Evolutionary conservation across 2,329 filamentous ascomycete species (phyloP).

Genomic region (Alternaria gaisen): DNA sequence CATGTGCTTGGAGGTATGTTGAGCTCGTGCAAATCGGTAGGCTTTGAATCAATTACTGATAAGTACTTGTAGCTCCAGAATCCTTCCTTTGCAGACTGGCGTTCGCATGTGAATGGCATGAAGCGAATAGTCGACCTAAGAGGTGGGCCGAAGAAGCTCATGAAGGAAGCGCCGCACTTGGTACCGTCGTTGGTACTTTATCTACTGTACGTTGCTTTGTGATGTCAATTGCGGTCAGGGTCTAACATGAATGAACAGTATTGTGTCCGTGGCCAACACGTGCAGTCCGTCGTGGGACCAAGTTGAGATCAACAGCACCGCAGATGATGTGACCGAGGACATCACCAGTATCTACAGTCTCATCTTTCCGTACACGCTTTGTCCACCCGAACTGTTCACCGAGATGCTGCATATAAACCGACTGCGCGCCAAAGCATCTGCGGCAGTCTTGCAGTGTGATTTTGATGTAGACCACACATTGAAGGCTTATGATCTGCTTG

Average conservation of each 20-base stretch:
- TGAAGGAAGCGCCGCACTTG: conserved; percentile 28
- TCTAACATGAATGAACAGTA: conserved; percentile 22
- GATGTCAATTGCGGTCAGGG: background rate
- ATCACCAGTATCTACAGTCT: conserved; percentile 32
- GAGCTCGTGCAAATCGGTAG: no score
- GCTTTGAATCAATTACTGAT: background rate
- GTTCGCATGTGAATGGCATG: conserved; percentile 39
- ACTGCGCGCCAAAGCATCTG: conserved; percentile 27
- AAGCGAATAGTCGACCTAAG: conserved; percentile 39
- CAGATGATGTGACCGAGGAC: conserved; percentile 24
- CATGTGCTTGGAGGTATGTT: conserved; percentile 40
- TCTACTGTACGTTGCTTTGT: conserved; percentile 29
- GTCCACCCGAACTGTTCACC: conserved; percentile 36
- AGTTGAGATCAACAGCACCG: conserved; percentile 27
- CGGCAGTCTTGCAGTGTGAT: conserved; percentile 15
- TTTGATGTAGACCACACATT: conserved; percentile 18
- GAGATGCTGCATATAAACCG: conserved; percentile 37
- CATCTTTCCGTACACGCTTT: conserved; percentile 41
- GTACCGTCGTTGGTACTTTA: conserved; percentile 34
- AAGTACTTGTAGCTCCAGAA: conserved; percentile 35
- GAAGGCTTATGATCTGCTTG: conserved; percentile 32
- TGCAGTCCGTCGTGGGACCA: conserved; percentile 39
- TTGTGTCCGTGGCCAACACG: conserved; percentile 36
- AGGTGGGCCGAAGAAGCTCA: conserved; percentile 34
- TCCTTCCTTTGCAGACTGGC: conserved; percentile 33